phyloP scores from a whole-genome alignment of 371 early-diverging fungal species.

The Haplosporangium sp. region DNA sequence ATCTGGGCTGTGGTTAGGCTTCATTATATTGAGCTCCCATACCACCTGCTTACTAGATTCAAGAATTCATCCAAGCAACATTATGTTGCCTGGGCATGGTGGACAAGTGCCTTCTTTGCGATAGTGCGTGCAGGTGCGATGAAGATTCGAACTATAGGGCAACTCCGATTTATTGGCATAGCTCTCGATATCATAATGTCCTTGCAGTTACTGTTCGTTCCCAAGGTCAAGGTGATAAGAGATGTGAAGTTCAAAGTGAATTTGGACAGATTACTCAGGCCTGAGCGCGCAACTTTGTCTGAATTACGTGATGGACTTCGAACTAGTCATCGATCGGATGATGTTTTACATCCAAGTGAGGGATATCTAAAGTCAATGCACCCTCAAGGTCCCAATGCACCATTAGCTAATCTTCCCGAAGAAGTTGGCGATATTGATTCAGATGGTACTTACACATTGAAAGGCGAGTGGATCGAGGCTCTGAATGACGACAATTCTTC shows the following conservation, averaged over 20 bases:
- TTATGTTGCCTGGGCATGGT: slow-evolving; percentile 30
- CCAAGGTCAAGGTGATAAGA: slow-evolving; percentile 13
- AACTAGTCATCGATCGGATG: slow-evolving; percentile 15
- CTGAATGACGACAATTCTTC: background rate
- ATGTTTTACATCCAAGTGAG: slow-evolving; percentile 24
- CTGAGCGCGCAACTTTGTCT: slow-evolving; percentile 24
- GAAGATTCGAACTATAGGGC: slow-evolving; percentile 4
- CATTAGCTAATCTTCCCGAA: slow-evolving; percentile 30
- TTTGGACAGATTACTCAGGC: slow-evolving; percentile 18
- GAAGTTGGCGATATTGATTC: slow-evolving; percentile 24
- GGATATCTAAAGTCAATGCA: slow-evolving; percentile 35
- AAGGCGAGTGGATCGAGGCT: slow-evolving; percentile 42
- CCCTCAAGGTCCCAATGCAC: slow-evolving; percentile 12
- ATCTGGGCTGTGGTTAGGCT: slow-evolving; percentile 31
- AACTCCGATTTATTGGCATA: slow-evolving; percentile 15
- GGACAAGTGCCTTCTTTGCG: slow-evolving; percentile 16
- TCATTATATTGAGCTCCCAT: slow-evolving; percentile 35
- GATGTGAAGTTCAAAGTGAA: slow-evolving; percentile 29
- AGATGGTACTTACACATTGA: slow-evolving; percentile 33
- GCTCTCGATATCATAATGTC: background rate
- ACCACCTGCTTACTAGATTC: slow-evolving; percentile 32
- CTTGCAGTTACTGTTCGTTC: slow-evolving; percentile 4
- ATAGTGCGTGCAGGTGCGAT: slow-evolving; percentile 4
- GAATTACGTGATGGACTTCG: slow-evolving; percentile 12
- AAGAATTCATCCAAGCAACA: slow-evolving; percentile 26